Conservation (phyloP, 2,329 filamentous ascomycete species). For the Fusarium phyllophilum region DNA sequence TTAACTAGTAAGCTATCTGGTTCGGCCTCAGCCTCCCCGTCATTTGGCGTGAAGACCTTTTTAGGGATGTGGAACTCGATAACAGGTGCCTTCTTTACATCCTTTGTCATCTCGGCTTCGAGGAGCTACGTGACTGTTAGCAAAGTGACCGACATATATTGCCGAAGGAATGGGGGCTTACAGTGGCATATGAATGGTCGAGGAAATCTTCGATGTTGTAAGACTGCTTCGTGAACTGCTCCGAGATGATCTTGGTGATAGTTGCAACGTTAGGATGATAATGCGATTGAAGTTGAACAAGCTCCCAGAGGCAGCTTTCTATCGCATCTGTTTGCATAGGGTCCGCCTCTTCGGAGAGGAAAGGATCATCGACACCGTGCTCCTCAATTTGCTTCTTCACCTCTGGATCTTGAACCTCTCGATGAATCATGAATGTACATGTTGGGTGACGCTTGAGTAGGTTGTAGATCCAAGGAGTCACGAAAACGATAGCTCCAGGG, state of each 20-base stretch:
- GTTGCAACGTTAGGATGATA: constrained; percentile 98
- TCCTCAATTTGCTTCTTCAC: constrained; percentile 69
- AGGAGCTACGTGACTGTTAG: constrained; percentile 68
- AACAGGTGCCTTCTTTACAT: constrained; percentile 85
- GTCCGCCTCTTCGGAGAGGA: constrained; percentile 78
- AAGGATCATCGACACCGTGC: constrained; percentile 75
- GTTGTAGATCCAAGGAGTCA: constrained; percentile 96
- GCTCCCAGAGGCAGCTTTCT: constrained; percentile 94
- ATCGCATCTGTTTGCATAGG: constrained; percentile 89
- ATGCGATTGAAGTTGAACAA: constrained; percentile 89
- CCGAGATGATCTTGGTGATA: constrained; percentile 90
- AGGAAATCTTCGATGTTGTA: constrained; percentile 98
- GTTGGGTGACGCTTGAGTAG: constrained; percentile 88
- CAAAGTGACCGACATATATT: neutral
- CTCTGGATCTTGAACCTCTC: constrained; percentile 70
- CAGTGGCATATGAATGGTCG: constrained; percentile 88
- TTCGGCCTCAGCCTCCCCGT: constrained; percentile 54
- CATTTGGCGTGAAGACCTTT: constrained; percentile 73
- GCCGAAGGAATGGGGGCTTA: constrained; percentile 55
- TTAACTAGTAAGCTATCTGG: constrained; percentile 67
- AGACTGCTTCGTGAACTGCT: constrained; percentile 95
- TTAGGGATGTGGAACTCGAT: constrained; percentile 96
- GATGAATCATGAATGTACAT: constrained; percentile 96
- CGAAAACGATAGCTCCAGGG: constrained; percentile 86
- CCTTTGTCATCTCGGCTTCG: constrained; percentile 83